Conservation (phyloP, 352 stramenopile species). For the Pythium dissotocum region DNA sequence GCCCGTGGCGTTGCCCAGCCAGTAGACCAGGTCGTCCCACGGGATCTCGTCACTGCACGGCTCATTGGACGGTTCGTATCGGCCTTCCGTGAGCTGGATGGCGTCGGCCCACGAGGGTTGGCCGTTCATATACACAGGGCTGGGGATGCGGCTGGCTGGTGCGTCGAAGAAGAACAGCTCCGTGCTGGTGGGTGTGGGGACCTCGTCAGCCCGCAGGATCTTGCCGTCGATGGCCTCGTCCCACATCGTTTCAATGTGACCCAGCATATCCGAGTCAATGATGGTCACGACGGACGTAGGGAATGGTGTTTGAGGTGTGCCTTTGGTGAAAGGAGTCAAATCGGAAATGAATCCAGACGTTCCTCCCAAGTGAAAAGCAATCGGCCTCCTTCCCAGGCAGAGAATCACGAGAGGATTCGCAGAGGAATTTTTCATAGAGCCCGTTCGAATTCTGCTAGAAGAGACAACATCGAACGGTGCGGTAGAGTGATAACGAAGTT, state of each 20-base stretch:
- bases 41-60: slow-evolving; percentile 28
- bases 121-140: neutral
- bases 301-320: too few species aligned
- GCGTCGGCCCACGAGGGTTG: slow-evolving; percentile 1
- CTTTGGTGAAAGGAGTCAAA: too few species aligned
- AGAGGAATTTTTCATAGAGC: too few species aligned
- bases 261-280: too few species aligned
- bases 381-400: too few species aligned
- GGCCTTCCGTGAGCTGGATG: neutral
- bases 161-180: slow-evolving; percentile 14
- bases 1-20: slow-evolving; percentile 25
- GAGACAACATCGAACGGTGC: too few species aligned
- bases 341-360: too few species aligned
- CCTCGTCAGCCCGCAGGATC: slow-evolving; percentile 6
- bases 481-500: too few species aligned
- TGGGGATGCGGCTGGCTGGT: neutral
- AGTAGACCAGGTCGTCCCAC: slow-evolving; percentile 28
- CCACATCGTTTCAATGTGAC: neutral
- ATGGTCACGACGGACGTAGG: too few species aligned
- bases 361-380: too few species aligned
- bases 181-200: slow-evolving; percentile 10
- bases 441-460: too few species aligned
- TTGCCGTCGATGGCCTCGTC: neutral
- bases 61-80: slow-evolving; percentile 12
- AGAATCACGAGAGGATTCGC: too few species aligned